A percentile compares a stretch with the other conserved stretches of the same genome.
phyloP scores from a whole-genome alignment of 2,329 filamentous ascomycete genomes.

The Sporothrix mexicana region DNA sequence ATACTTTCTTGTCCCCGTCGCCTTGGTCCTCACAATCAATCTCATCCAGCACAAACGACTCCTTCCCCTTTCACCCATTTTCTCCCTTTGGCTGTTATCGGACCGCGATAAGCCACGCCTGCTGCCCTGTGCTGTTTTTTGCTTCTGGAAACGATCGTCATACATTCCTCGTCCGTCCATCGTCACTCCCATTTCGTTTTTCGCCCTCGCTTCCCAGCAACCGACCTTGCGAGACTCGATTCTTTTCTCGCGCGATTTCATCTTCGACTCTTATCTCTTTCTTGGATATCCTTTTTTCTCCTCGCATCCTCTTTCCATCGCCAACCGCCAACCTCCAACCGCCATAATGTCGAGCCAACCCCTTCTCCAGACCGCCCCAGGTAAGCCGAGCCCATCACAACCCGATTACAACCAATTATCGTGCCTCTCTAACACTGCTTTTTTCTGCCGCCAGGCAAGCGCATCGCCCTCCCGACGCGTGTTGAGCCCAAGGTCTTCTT shows the following conservation, averaged over 20 bases:
- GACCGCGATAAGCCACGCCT: conserved; percentile 5
- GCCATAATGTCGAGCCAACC: conserved; percentile 89
- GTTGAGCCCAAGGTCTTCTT: conserved; percentile 99
- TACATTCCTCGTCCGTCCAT: conserved; percentile 6
- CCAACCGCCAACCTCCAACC: conserved; percentile 15
- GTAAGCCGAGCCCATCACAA: conserved; percentile 53
- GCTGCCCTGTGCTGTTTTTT: conserved; percentile 6
- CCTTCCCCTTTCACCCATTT: neutral
- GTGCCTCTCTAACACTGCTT: neutral
- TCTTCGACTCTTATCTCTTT: neutral
- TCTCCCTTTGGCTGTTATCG: conserved; percentile 18
- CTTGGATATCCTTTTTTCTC: neutral
- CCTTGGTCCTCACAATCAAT: neutral
- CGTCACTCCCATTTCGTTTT: neutral
- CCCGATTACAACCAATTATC: conserved; percentile 28
- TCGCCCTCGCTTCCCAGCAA: neutral
- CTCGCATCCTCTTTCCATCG: neutral
- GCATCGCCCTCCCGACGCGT: conserved; percentile 94
- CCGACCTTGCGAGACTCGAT: conserved; percentile 3
- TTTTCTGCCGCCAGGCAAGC: conserved; percentile 73
- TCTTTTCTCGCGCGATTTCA: neutral
- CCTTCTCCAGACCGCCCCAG: conserved; percentile 90
- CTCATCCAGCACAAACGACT: neutral
- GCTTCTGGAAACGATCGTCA: conserved; percentile 13
- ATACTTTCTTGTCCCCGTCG: neutral